Conservation (phyloP, 495 filamentous ascomycete species). For the Penicillium coffeae region DNA sequence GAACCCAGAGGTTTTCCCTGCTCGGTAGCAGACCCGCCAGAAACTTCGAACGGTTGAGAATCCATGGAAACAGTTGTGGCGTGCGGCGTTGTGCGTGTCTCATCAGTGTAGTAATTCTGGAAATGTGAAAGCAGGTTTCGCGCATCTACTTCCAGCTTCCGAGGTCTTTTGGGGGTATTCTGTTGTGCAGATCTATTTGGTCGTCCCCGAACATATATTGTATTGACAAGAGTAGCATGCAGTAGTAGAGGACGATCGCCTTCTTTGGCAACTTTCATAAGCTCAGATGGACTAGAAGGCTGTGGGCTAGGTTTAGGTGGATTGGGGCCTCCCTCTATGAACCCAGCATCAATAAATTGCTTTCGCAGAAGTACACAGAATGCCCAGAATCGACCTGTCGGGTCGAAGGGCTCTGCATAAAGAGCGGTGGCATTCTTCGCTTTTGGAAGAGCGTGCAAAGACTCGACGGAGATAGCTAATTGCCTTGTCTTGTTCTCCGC, state of each 20-base stretch:
- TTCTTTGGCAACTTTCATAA: not conserved
- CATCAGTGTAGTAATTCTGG: constrained; percentile 32
- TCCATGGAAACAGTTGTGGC: not conserved
- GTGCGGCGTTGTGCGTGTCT: constrained; percentile 17
- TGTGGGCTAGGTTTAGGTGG: not conserved
- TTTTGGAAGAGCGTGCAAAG: constrained; percentile 31
- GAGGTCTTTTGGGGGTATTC: constrained; percentile 28
- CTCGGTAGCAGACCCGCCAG: not conserved
- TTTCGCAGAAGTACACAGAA: constrained; percentile 62
- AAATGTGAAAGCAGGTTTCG: constrained; percentile 29
- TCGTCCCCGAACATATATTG: constrained; percentile 62
- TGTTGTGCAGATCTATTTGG: constrained; percentile 12
- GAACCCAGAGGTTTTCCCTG: too few relatives aligned
- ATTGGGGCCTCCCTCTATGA: constrained; percentile 38
- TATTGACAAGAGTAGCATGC: constrained; percentile 87
- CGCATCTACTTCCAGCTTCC: constrained; percentile 37
- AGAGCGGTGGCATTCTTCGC: constrained; percentile 46
- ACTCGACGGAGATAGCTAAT: constrained; percentile 28
- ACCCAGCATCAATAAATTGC: constrained; percentile 57
- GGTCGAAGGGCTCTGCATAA: constrained; percentile 55
- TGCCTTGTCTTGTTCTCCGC: not conserved
- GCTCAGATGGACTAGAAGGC: not conserved
- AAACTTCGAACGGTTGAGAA: not conserved
- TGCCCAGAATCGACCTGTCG: constrained; percentile 47
- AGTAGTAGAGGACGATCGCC: constrained; percentile 59